These are phyloP conservation scores for Penicillium cinerascens DNA, from an alignment of 495 filamentous ascomycete species.

Conservation along the genomic window DNA sequence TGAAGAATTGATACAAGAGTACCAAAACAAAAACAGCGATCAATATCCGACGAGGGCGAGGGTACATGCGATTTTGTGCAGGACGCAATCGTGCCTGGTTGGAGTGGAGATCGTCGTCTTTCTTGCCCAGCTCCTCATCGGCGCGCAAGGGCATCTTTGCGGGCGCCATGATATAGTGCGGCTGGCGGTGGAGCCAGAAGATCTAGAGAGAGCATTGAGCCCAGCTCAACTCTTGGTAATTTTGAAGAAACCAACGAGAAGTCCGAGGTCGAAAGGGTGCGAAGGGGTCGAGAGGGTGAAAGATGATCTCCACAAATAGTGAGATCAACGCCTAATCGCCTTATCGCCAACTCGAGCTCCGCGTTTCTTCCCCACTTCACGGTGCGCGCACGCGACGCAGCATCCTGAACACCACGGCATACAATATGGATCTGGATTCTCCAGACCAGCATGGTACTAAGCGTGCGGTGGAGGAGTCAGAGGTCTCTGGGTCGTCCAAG, in stretches of 20 bases:
- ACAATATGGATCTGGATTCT: conserved; percentile 44
- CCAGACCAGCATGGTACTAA: conserved; percentile 56
- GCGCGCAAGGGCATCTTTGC: conserved; percentile 43
- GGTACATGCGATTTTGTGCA: conserved; percentile 28
- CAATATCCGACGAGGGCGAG: conserved; percentile 45
- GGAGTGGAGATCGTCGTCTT: conserved; percentile 58
- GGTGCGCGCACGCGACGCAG: conserved; percentile 7
- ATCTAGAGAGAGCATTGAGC: conserved; percentile 9
- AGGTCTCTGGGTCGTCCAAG: conserved; percentile 28
- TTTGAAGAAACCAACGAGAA: not conserved
- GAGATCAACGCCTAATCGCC: conserved; percentile 16
- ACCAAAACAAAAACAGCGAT: conserved; percentile 39
- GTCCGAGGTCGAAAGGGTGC: not conserved
- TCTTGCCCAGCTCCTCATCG: conserved; percentile 70
- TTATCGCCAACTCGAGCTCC: conserved; percentile 19
- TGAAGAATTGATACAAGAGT: conserved; percentile 50
- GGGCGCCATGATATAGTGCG: conserved; percentile 35
- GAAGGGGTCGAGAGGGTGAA: too few species aligned
- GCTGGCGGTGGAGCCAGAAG: conserved; percentile 17
- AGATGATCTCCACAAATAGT: conserved; percentile 8
- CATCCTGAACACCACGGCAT: conserved; percentile 31
- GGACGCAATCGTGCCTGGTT: conserved; percentile 21
- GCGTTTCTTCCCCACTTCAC: conserved; percentile 20
- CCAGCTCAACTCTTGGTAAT: not conserved
- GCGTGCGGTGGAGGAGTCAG: conserved; percentile 53